These are phyloP conservation scores for Coffea humblotiana DNA, from an alignment of 305 asterid genomes.

Conservation along the genomic window DNA sequence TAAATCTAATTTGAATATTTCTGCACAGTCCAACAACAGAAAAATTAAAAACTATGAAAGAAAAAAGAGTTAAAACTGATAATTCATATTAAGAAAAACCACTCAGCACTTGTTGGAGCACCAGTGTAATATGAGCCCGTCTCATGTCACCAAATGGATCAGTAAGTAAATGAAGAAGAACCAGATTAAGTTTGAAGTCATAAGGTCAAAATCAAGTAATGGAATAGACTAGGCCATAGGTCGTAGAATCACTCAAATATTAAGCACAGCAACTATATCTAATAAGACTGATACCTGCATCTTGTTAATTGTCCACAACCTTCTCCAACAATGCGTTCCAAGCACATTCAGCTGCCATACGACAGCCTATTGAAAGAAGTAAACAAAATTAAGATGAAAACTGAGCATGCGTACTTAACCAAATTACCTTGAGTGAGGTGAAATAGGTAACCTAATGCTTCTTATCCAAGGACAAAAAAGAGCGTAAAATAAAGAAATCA, in stretches of 20 bases:
- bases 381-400: neutral
- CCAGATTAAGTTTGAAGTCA: neutral
- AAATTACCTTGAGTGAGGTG: neutral
- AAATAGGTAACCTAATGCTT: neutral
- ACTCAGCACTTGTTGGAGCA: neutral
- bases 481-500: neutral
- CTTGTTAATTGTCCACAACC: conserved; percentile 71
- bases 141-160: neutral
- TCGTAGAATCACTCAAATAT: neutral
- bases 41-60: too few species aligned
- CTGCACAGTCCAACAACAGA: conserved; percentile 30
- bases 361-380: conserved; percentile 51
- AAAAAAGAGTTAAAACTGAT: neutral
- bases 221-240: neutral
- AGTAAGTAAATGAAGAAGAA: neutral
- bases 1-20: conserved; percentile 69
- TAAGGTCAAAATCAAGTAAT: neutral
- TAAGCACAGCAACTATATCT: neutral
- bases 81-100: neutral
- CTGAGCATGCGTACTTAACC: neutral
- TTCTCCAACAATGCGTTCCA: conserved; percentile 70
- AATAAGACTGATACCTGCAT: conserved; percentile 49
- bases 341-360: conserved; percentile 90
- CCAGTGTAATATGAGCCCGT: too few species aligned
- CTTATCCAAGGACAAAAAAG: neutral